These are phyloP conservation scores for Teratosphaeria gauchensis DNA, from an alignment of 2,329 filamentous ascomycete species.

Conservation along the genomic window DNA sequence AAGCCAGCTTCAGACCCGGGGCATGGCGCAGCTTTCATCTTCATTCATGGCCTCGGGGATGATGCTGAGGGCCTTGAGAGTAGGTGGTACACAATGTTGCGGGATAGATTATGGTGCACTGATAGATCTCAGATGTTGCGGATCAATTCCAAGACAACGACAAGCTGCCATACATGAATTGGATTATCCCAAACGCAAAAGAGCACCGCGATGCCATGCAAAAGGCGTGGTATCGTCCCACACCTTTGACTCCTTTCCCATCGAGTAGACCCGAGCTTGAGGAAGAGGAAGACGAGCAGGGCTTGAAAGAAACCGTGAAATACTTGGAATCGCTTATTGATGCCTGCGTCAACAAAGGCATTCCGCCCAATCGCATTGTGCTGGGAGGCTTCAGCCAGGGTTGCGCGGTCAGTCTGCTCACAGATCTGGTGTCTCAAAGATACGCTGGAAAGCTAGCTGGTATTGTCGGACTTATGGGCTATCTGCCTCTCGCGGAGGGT, in stretches of 20 bases:
- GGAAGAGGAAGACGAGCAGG: conserved; percentile 38
- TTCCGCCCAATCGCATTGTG: conserved; percentile 34
- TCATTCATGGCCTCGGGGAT: conserved; percentile 35
- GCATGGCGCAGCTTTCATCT: conserved; percentile 36
- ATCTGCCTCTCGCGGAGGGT: conserved; percentile 30
- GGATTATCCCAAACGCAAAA: conserved; percentile 42
- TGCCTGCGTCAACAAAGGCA: conserved; percentile 30
- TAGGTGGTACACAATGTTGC: conserved; percentile 9
- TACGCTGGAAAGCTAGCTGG: conserved; percentile 33
- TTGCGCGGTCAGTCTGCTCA: conserved; percentile 36
- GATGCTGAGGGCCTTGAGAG: conserved; percentile 36
- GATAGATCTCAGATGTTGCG: conserved; percentile 13
- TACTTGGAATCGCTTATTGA: conserved; percentile 36
- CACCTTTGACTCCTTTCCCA: conserved; percentile 13
- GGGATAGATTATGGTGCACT: neutral
- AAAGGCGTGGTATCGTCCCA: conserved; percentile 32
- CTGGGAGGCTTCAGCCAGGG: conserved; percentile 42
- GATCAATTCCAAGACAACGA: conserved; percentile 36
- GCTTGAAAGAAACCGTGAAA: conserved; percentile 30
- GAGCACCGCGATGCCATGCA: conserved; percentile 37
- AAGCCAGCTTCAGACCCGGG: conserved; percentile 25
- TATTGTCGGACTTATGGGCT: conserved; percentile 38
- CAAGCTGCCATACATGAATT: conserved; percentile 40
- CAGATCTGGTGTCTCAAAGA: conserved; percentile 30
- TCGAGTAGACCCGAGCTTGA: conserved; percentile 34